Base-by-base conservation (phyloP, 192 early-diverging fungal genomes). In the Lobulomyces angularis region DNA sequence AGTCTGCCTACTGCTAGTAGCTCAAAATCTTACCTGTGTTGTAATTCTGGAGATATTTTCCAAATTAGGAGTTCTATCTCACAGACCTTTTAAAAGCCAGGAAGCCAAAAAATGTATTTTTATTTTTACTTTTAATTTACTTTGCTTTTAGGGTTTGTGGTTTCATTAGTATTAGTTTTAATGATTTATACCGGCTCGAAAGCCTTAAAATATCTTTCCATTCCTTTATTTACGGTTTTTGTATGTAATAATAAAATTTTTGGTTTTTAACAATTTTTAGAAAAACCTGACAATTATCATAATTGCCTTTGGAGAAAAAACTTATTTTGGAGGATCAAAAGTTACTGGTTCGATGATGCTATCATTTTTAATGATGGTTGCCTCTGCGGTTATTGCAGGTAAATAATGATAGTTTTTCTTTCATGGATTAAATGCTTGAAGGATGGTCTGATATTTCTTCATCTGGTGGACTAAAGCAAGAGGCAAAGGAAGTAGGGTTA, bases 151-250 rank as follows among this genome's bases (percentile, higher is more conserved):
- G 38, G 90, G 90, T 78, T 95, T 45, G 73, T 81, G 1, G 87
- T 97, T 51, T 81, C 89, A 4, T 48, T 75, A 42, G 67, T 80
- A 30, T 72, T 93, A 27, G 87, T 88, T 3, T 67, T 79, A 27
- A 97, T 97, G 94, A 84, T 97, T 44, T 95, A 95, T 64, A 93
- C 91, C 9, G 94, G 91, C 36, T 84, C 84, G 37, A 93, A 93
- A 58, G 81, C 87, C 29, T 58, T 97, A 3, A 86, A 93, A 55
- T 93, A 77, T 59, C 71, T 97, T 27, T 73, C 82, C 41, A 88
- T 97, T 41, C 84, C 94, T 11, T 62, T 97, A 25, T 95, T 93
- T 51, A 97, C 94, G 21, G 81, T 97, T 44, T 97, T 95, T 69
- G n/a, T n/a, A n/a, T n/a, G n/a, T n/a, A n/a, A n/a, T n/a, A n/a